phyloP scores from a whole-genome alignment of 768 basidiomycete genomes.

The Macrolepiota fuliginosa region DNA sequence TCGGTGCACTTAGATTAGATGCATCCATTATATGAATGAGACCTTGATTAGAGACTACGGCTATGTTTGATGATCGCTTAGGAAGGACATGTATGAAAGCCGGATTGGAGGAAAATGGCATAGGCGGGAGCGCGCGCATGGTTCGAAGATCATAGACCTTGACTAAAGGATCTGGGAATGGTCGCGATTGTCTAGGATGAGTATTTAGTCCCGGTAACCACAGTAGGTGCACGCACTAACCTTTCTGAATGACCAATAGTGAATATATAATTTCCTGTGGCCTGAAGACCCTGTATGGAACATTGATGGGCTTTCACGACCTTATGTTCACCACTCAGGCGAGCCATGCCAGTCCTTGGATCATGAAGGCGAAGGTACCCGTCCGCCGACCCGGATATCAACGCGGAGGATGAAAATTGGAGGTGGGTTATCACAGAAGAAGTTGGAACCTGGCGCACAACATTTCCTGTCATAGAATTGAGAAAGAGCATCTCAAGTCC shows the following conservation, averaged over 20 bases:
- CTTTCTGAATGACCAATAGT: constrained; percentile 87
- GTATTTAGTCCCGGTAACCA: neutral
- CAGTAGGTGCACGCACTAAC: constrained; percentile 33
- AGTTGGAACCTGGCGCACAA: constrained; percentile 54
- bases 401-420: constrained; percentile 58
- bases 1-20: constrained; percentile 60
- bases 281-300: constrained; percentile 80
- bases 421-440: constrained; percentile 65
- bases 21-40: constrained; percentile 85
- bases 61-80: constrained; percentile 68
- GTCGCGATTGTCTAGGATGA: constrained; percentile 70
- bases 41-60: constrained; percentile 77
- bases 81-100: constrained; percentile 83
- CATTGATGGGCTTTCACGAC: constrained; percentile 76
- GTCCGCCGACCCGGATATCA: constrained; percentile 71
- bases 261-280: constrained; percentile 75
- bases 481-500: constrained; percentile 64
- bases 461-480: constrained; percentile 69
- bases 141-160: constrained; percentile 90
- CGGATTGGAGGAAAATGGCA: constrained; percentile 85
- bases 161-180: constrained; percentile 87
- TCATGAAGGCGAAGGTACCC: constrained; percentile 73
- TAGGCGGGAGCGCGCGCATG: constrained; percentile 77
- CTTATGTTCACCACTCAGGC: constrained; percentile 43
- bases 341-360: constrained; percentile 57